Conservation (phyloP, 2,329 filamentous ascomycete species). For the Neofusicoccum cordaticola region DNA sequence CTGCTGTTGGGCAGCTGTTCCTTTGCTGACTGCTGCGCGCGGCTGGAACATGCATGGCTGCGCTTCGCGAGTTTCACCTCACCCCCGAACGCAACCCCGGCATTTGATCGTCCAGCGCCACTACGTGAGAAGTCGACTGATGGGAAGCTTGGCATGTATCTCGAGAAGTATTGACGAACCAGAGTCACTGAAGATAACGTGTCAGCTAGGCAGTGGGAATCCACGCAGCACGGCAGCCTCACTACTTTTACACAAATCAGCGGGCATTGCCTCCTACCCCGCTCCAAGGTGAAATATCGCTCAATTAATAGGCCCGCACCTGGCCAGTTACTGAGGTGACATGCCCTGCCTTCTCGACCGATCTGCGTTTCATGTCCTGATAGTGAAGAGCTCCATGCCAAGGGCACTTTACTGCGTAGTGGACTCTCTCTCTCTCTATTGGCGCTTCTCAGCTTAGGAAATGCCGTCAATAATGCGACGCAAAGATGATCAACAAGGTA, state of each 20-base stretch:
- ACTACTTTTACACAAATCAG: neutral
- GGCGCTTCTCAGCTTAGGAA: too few species aligned
- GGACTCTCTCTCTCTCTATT: too few species aligned
- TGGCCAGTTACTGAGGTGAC: neutral
- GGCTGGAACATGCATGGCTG: neutral
- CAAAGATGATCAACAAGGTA: too few species aligned
- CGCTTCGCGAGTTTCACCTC: neutral
- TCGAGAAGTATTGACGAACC: neutral
- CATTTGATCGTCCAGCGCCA: neutral
- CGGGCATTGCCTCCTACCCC: neutral
- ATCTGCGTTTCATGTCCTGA: too few species aligned
- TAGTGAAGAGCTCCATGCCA: neutral
- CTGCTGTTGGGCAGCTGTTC: neutral
- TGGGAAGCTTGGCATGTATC: neutral
- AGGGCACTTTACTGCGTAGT: too few species aligned
- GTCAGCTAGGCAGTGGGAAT: slow-evolving; percentile 3
- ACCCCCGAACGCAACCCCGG: neutral
- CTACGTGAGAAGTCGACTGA: neutral
- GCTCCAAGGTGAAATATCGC: neutral
- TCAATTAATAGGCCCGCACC: neutral
- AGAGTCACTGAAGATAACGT: neutral
- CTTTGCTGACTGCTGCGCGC: neutral
- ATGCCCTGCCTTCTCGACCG: neutral
- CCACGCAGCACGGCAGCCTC: neutral
- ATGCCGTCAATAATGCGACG: too few species aligned